Evolutionary conservation across 1,139 yeast species (phyloP), one percentile per base, ranked within the genome.

Genomic region (Candida anutae): DNA sequence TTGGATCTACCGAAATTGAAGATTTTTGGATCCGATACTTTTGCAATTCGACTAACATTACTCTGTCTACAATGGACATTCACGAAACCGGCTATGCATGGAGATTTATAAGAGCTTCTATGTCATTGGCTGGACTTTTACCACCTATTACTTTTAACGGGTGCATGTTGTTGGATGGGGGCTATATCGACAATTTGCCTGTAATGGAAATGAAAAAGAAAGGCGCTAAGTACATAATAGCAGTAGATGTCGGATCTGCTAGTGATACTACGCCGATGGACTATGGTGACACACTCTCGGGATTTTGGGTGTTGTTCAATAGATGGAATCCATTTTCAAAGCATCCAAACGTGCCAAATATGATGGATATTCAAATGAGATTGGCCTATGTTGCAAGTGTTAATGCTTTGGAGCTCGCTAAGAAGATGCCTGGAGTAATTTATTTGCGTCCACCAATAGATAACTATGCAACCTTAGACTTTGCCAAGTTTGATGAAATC

Each of bases 241-340:
- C 98, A 0, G 93, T 88, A n/a, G 98, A 90, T 53, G 98, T 90
- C 24, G 98, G 98, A 0, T 82, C 95, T 3, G 81, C 80, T 8
- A 97, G 90, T 50, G 97, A 88, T 43, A 69, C 90, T 28, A 79
- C 94, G 0, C 94, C 94, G 3, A 77, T 84, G 90, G 63, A 69
- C 27, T 90, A 87, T 50, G 98, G 98, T 4, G 98, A 90, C 49
- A 80, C 96, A 0, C 60, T 90, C 25, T 82, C 93, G 33, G 98
- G 98, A 2, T 62, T 81, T 28, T 87, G 97, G 96, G 95, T 85
- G 5, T 45, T 90, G 9, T 57, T 85, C 35, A 90, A 90, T 53
- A 65, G 94, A 32, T 77, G 93, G 79, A 90, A 90, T 47, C 94
- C 95, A 6, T 88, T 88, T 45, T 83, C 95, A 0, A 66, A 62